These are phyloP conservation scores for Achaetomium macrosporum DNA, from an alignment of 2,329 filamentous ascomycete species.

Conservation along the genomic window DNA sequence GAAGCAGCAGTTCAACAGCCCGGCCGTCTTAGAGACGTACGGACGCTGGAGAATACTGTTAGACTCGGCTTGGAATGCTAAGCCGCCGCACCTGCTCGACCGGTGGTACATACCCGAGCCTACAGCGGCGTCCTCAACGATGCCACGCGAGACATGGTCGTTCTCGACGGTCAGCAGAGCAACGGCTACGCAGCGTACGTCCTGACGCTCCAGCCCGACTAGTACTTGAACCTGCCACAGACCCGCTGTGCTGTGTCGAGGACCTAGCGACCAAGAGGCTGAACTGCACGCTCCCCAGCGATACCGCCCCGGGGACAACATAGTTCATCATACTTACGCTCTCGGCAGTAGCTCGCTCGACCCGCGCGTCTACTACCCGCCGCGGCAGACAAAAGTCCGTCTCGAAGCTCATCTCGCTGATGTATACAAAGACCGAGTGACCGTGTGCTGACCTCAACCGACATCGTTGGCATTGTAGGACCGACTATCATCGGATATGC, in stretches of 20 bases:
- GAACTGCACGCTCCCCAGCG: neutral
- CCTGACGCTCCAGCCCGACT: neutral
- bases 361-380: neutral
- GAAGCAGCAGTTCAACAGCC: conserved; percentile 1
- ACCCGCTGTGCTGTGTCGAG: neutral
- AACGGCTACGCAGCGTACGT: neutral
- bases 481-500: too few species aligned
- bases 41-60: neutral
- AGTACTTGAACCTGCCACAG: neutral
- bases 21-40: neutral
- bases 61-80: neutral
- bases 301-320: neutral
- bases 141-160: neutral
- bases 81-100: conserved; percentile 3
- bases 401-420: neutral
- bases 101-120: too few species aligned
- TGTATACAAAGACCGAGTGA: neutral
- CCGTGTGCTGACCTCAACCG: neutral
- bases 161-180: neutral
- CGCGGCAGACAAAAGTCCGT: neutral
- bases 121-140: neutral
- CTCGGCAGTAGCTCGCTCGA: neutral
- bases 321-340: neutral
- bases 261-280: neutral
- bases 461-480: too few species aligned